Percentiles rank a stretch among this genome's conserved stretches.
These are phyloP conservation scores for Botrytis squamosa DNA, from an alignment of 2,329 filamentous ascomycete species.

Conservation along the genomic window DNA sequence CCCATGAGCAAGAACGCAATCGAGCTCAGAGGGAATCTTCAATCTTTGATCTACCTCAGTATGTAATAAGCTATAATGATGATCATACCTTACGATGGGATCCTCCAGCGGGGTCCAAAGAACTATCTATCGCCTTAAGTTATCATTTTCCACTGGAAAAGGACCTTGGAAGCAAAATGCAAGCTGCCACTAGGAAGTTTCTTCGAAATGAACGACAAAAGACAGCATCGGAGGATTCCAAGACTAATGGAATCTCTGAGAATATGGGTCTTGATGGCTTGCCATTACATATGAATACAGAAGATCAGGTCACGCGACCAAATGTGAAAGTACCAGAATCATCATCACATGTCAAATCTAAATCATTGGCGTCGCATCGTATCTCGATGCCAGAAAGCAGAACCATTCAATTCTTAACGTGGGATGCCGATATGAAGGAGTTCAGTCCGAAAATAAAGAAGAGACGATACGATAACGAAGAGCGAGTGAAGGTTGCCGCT, in stretches of 20 bases:
- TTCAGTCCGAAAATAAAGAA: slow-evolving; percentile 23
- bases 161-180: slow-evolving; percentile 27
- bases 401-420: slow-evolving; percentile 18
- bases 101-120: slow-evolving; percentile 25
- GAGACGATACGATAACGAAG: slow-evolving; percentile 25
- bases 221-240: neutral
- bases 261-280: slow-evolving; percentile 2
- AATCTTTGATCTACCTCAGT: slow-evolving; percentile 23
- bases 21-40: slow-evolving; percentile 20
- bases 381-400: slow-evolving; percentile 16
- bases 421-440: slow-evolving; percentile 25
- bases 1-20: slow-evolving; percentile 12
- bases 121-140: slow-evolving; percentile 29
- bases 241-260: neutral
- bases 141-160: slow-evolving; percentile 27
- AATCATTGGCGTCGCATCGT: slow-evolving; percentile 6
- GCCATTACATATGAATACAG: slow-evolving; percentile 4
- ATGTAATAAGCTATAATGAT: slow-evolving; percentile 24
- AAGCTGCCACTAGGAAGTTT: slow-evolving; percentile 26
- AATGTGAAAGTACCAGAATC: slow-evolving; percentile 3
- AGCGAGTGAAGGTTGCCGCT: slow-evolving; percentile 25
- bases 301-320: slow-evolving; percentile 12
- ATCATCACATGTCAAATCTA: slow-evolving; percentile 12
- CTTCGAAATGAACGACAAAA: slow-evolving; percentile 19
- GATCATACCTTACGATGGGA: slow-evolving; percentile 27